Base-by-base conservation (phyloP, 768 basidiomycete genomes). In the Lactarius indigo region DNA sequence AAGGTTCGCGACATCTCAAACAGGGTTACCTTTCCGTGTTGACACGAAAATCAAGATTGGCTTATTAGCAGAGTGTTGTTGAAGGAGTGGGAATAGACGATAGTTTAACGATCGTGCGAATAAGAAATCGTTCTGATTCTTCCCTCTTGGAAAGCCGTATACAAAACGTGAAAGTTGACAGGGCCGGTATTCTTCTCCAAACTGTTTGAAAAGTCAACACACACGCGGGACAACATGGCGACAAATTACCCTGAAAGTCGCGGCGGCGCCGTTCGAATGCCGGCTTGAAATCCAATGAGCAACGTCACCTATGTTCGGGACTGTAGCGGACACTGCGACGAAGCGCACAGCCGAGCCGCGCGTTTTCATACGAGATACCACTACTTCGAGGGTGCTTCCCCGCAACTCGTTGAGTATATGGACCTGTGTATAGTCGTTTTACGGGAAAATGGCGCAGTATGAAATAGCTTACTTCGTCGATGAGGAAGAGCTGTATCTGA, bases 341-440 rank as follows among this genome's bases (percentile, higher is more conserved):
- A 98, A 96, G 8, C 97, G 87, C 30, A 93, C 86, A 2, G 77
- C 75, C 3, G 82, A 80, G 10, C 87, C 89, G 12, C 87, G 83
- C 3, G 85, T 78, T 76, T 91, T 96, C 93, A 98, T 96, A 30
- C 97, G 87, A 3, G 92, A 91, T 55, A 96, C 82, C n/a, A 98
- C 85, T 20, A 96, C 96, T 78, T 99, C 97, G 3, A 99, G 81
- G 1, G 91, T 94, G 63, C 94, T 91, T 23, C 97, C 97, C 39
- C 97, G 86, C 28, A 82, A 81, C 77, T 98, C 97, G 60, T 93
- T 91, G 23, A 99, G 82, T 64, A 96, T 87, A 73, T 99, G 96
- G 2, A 98, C 92, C 91, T 98, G 67, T 15, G 15, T 57, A 33
- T 12, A 41, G 41, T 50, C 28, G 17, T n/a, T 57, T 60, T 33